These are phyloP conservation scores for Cucurbita maxima DNA, from an alignment of 306 rosid species.

Conservation along the genomic window DNA sequence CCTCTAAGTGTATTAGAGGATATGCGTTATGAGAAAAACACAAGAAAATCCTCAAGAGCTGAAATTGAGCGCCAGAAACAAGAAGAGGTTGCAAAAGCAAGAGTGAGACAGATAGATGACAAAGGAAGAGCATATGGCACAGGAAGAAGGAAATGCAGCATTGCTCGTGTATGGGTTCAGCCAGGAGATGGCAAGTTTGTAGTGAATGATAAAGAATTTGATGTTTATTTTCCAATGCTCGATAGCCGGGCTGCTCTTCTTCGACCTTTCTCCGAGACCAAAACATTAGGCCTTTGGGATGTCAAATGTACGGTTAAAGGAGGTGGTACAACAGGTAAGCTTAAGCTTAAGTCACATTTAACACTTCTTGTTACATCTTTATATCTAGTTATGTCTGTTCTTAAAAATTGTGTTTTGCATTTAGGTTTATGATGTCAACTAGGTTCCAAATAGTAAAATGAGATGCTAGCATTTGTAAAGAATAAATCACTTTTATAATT, in stretches of 20 bases:
- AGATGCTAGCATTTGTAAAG: too few species aligned
- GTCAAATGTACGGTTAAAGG: conserved; percentile 76
- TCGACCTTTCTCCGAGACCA: conserved; percentile 86
- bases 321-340: conserved; percentile 74
- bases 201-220: conserved; percentile 73
- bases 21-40: conserved; percentile 58
- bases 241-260: conserved; percentile 93
- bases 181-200: conserved; percentile 74
- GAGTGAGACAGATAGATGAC: conserved; percentile 78
- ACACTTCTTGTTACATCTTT: background rate
- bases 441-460: too few species aligned
- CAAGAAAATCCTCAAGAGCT: conserved; percentile 49
- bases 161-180: conserved; percentile 89
- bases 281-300: conserved; percentile 92
- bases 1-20: conserved; percentile 63
- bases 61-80: conserved; percentile 90
- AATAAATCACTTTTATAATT: too few species aligned
- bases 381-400: background rate
- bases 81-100: conserved; percentile 74
- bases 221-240: conserved; percentile 86
- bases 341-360: background rate
- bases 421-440: too few species aligned
- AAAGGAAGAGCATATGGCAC: conserved; percentile 91
- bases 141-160: conserved; percentile 93
- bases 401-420: background rate